Evolutionary conservation across 805 yeast genomes (phyloP).

Genomic region (Huiozyma naganishii): DNA sequence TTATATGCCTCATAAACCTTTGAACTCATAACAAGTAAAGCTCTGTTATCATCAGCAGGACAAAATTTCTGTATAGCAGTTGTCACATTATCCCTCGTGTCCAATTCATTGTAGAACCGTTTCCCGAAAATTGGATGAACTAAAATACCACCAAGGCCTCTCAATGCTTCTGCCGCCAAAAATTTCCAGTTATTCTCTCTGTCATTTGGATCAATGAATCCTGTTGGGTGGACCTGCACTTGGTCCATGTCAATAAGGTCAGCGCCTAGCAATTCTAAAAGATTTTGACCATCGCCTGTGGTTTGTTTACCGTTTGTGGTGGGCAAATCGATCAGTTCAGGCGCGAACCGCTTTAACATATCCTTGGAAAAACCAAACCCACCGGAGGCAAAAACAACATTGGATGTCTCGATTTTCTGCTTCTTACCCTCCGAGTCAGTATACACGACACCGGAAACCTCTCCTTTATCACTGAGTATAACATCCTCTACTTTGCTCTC

Average conservation of each 20-base stretch:
- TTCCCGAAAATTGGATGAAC: constrained; percentile 34
- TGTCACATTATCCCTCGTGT: constrained; percentile 44
- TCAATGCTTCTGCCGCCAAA: constrained; percentile 49
- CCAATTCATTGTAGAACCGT: constrained; percentile 44
- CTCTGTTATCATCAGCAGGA: constrained; percentile 23
- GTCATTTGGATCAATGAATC: constrained; percentile 39
- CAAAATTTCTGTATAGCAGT: constrained; percentile 29
- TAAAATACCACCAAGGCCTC: constrained; percentile 51
- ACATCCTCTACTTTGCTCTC: constrained; percentile 32
- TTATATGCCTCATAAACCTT: constrained; percentile 36
- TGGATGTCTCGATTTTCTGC: constrained; percentile 20
- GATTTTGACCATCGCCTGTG: constrained; percentile 48
- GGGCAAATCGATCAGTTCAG: constrained; percentile 37
- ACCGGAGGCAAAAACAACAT: constrained; percentile 48
- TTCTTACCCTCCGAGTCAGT: constrained; percentile 21
- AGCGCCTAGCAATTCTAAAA: constrained; percentile 38
- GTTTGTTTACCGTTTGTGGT: constrained; percentile 49
- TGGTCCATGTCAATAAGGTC: constrained; percentile 46
- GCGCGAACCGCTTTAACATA: constrained; percentile 34
- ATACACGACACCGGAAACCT: constrained; percentile 36
- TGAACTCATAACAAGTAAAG: constrained; percentile 32
- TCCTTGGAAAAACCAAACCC: constrained; percentile 39
- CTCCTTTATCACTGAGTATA: constrained; percentile 18
- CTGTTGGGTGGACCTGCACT: constrained; percentile 57
- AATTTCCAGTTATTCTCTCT: constrained; percentile 37